Percentiles rank a stretch among this genome's conserved stretches.
phyloP scores from a whole-genome alignment of 1,139 yeast genomes.

The Petasospora fabianii region DNA sequence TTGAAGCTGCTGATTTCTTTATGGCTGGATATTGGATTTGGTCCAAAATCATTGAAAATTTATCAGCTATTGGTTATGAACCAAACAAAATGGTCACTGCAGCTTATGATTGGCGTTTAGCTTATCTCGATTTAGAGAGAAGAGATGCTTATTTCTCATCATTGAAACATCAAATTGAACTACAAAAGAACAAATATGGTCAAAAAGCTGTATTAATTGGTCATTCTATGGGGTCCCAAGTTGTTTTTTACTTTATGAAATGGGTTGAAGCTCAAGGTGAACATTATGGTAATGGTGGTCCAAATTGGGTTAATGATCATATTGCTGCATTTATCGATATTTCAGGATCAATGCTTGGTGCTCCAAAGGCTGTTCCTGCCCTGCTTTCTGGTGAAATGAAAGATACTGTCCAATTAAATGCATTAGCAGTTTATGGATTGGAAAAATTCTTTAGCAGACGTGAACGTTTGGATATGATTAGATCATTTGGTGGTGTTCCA shows the following conservation, averaged over 20 bases:
- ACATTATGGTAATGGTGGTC: slow-evolving; percentile 83
- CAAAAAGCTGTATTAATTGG: slow-evolving; percentile 78
- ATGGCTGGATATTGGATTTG: slow-evolving; percentile 98
- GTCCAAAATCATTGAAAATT: slow-evolving; percentile 88
- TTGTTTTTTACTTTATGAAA: slow-evolving; percentile 80
- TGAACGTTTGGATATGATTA: slow-evolving; percentile 81
- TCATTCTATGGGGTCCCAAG: slow-evolving; percentile 96
- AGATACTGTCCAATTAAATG: slow-evolving; percentile 91
- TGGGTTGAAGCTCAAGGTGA: slow-evolving; percentile 93
- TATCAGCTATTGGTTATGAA: slow-evolving; percentile 92
- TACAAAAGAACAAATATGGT: slow-evolving; percentile 46
- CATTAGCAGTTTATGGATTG: slow-evolving; percentile 88
- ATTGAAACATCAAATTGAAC: slow-evolving; percentile 69
- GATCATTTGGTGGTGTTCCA: slow-evolving; percentile 90
- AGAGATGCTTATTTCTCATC: slow-evolving; percentile 83
- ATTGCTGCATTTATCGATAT: slow-evolving; percentile 80
- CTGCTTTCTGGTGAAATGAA: slow-evolving; percentile 95
- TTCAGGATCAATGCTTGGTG: slow-evolving; percentile 84
- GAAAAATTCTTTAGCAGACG: slow-evolving; percentile 89
- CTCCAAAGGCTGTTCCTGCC: slow-evolving; percentile 92
- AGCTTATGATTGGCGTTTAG: slow-evolving; percentile 92
- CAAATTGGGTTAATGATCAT: slow-evolving; percentile 79
- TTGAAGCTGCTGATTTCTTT: slow-evolving; percentile 95
- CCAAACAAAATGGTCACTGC: slow-evolving; percentile 90
- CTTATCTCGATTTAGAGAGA: slow-evolving; percentile 80